A percentile compares a stretch with the other conserved stretches of the same genome.
Evolutionary conservation across 345 rosid genomes (phyloP).

Genomic region (Eucalyptus curtisii): DNA sequence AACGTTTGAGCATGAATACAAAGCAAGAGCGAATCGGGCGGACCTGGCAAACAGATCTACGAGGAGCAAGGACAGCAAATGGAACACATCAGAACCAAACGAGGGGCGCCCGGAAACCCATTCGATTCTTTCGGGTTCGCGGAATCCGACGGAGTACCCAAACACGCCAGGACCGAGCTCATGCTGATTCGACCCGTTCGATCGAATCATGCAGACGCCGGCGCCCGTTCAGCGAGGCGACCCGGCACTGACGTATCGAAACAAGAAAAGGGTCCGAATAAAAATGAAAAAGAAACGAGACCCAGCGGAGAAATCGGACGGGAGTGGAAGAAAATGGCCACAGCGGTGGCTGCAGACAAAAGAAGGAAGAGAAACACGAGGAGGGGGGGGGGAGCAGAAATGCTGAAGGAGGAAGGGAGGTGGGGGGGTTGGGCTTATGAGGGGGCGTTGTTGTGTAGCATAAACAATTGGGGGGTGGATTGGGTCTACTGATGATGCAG

Average conservation of each 20-base stretch:
- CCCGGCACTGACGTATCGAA: neutral
- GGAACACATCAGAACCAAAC: constrained; percentile 53
- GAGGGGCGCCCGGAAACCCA: constrained; percentile 16
- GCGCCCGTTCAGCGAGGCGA: neutral
- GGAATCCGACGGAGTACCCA: constrained; percentile 66
- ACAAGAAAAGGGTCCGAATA: neutral
- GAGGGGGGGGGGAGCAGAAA: neutral
- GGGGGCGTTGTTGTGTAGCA: neutral
- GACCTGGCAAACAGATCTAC: constrained; percentile 55
- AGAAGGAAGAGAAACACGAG: neutral
- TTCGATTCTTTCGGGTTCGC: constrained; percentile 12
- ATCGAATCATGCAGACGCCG: constrained; percentile 23
- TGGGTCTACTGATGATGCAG: constrained; percentile 34
- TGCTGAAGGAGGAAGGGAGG: neutral
- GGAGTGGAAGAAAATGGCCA: neutral
- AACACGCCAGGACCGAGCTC: constrained; percentile 13
- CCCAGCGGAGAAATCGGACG: neutral
- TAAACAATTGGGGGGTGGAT: constrained; percentile 10
- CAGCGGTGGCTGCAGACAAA: neutral
- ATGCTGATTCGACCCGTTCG: constrained; percentile 26
- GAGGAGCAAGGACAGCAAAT: constrained; percentile 28
- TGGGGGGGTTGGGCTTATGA: neutral
- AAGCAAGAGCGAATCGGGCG: constrained; percentile 42
- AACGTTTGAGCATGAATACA: constrained; percentile 20
- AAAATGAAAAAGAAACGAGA: neutral